phyloP scores from a whole-genome alignment of 192 early-diverging fungal genomes.

The Jimgerdemannia flammicorona region DNA sequence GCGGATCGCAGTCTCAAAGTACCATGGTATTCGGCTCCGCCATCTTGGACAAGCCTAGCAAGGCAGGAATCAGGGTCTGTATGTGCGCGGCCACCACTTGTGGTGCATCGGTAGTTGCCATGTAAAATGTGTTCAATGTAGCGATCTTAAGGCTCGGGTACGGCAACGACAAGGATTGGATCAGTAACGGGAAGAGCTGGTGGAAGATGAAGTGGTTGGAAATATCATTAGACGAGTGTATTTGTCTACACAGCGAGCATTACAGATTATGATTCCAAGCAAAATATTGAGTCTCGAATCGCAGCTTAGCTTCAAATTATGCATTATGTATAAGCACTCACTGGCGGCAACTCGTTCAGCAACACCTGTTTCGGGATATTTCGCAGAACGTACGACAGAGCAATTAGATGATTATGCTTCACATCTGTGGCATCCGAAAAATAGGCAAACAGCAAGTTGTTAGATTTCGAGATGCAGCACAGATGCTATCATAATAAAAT shows the following conservation, averaged over 20 bases:
- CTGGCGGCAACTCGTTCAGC: conserved; percentile 69
- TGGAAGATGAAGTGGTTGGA: not conserved
- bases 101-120: conserved; percentile 69
- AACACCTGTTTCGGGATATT: conserved; percentile 83
- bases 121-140: conserved; percentile 72
- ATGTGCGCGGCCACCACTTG: conserved; percentile 58
- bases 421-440: conserved; percentile 26
- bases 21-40: conserved; percentile 34
- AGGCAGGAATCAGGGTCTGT: conserved; percentile 33
- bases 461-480: not conserved
- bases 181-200: conserved; percentile 77
- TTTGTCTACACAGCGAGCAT: no score
- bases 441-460: not conserved
- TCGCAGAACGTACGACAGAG: conserved; percentile 76
- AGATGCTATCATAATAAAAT: no score
- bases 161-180: conserved; percentile 65
- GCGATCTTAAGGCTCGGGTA: conserved; percentile 65
- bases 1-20: not conserved
- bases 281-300: no score
- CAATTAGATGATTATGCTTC: conserved; percentile 73
- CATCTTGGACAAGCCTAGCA: conserved; percentile 33
- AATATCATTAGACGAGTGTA: no score
- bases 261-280: no score
- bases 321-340: conserved; percentile 29
- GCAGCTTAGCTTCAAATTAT: no score